Percentiles rank a stretch among this genome's conserved stretches.
Evolutionary conservation across 208 protist species (phyloP).

Genomic region (Acanthamoeba polyphaga): DNA sequence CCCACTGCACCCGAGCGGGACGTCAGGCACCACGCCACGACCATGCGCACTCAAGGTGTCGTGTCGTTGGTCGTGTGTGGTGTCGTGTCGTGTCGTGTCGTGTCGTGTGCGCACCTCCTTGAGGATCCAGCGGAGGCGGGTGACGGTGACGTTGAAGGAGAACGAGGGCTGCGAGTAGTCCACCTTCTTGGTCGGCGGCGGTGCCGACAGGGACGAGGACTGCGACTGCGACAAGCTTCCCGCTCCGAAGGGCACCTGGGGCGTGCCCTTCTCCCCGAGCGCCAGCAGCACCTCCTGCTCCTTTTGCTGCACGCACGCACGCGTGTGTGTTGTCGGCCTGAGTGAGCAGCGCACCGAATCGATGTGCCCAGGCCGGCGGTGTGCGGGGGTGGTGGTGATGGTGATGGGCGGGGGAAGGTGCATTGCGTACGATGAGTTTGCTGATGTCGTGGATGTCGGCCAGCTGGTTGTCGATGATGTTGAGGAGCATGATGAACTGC

Average conservation of each 20-base stretch:
- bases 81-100: too few relatives aligned
- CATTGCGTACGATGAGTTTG: conserved; percentile 50
- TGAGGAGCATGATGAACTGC: conserved; percentile 67
- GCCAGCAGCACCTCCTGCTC: conserved; percentile 25
- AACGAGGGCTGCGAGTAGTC: neutral
- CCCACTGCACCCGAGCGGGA: neutral
- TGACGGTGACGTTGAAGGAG: conserved; percentile 46
- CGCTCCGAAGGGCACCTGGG: neutral
- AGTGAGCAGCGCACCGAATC: neutral
- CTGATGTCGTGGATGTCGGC: conserved; percentile 63
- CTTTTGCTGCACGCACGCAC: conserved; percentile 12
- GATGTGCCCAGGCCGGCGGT: neutral
- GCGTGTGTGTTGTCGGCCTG: neutral
- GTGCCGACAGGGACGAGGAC: neutral
- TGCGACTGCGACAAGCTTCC: neutral
- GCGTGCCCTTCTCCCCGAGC: conserved; percentile 20
- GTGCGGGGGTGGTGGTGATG: too few relatives aligned
- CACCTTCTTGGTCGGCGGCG: neutral
- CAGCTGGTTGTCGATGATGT: conserved; percentile 68
- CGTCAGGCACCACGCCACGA: too few relatives aligned
- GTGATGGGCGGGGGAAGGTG: neutral
- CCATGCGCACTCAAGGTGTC: too few relatives aligned
- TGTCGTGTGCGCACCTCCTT: conserved; percentile 24
- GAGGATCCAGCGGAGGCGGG: conserved; percentile 23
- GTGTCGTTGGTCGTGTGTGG: too few relatives aligned